Percentiles rank a stretch among this genome's conserved stretches.
phyloP scores from a whole-genome alignment of 768 basidiomycete genomes.

The Tricholoma matsutake region DNA sequence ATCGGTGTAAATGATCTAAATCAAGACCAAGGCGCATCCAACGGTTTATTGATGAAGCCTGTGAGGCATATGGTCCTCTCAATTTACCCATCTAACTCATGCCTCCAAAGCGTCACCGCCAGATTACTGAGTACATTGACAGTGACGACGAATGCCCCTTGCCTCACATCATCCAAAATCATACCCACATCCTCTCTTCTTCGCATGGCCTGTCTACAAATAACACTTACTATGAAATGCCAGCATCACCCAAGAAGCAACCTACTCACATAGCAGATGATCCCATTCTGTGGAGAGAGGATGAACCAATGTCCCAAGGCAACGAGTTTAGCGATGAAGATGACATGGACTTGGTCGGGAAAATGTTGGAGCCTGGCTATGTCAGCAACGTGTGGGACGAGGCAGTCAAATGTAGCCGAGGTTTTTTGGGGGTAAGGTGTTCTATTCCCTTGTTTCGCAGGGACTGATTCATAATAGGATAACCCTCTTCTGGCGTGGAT shows the following conservation, averaged over 20 bases:
- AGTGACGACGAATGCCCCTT: background rate
- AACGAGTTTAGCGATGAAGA: background rate
- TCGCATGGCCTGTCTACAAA: background rate
- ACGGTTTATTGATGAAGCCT: background rate
- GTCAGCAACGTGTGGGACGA: background rate
- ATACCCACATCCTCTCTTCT: background rate
- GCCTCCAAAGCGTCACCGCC: background rate
- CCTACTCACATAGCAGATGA: background rate
- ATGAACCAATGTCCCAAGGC: background rate
- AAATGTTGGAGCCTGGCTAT: too few relatives aligned
- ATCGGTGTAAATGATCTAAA: background rate
- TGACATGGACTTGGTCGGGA: background rate
- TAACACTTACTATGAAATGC: background rate
- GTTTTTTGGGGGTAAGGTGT: background rate
- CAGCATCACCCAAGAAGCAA: background rate
- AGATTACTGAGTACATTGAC: background rate
- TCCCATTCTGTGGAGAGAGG: too few relatives aligned
- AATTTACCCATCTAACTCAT: background rate
- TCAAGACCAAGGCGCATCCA: background rate
- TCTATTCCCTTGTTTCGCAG: background rate
- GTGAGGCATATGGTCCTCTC: background rate
- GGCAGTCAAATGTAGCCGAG: background rate
- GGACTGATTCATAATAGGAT: too few relatives aligned
- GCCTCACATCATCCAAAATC: background rate
- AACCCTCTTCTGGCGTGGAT: constrained; percentile 1